Conservation (phyloP, 441 rosid genomes). For the Capsella rubella region DNA sequence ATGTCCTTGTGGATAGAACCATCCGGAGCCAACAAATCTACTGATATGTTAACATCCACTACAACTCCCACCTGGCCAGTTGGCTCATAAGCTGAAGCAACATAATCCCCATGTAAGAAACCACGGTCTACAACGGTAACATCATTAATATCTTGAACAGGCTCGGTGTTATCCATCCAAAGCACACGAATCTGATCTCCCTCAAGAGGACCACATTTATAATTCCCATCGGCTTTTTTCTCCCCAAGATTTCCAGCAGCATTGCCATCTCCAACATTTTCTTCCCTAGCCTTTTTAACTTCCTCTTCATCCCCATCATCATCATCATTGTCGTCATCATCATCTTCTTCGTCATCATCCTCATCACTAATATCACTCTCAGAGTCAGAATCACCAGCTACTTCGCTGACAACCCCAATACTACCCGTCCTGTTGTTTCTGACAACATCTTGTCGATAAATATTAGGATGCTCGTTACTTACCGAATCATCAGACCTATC, state of each 20-base stretch:
- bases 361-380: conserved; percentile 74
- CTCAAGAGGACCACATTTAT: conserved; percentile 65
- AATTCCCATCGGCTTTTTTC: conserved; percentile 44
- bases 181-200: conserved; percentile 87
- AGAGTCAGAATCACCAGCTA: conserved; percentile 91
- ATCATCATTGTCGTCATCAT: conserved; percentile 47
- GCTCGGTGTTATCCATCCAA: conserved; percentile 85
- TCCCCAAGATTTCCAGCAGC: conserved; percentile 44
- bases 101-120: conserved; percentile 92
- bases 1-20: conserved; percentile 70
- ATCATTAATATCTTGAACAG: conserved; percentile 67
- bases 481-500: conserved; percentile 43
- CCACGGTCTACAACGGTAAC: conserved; percentile 85
- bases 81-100: conserved; percentile 80
- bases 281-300: conserved; percentile 29
- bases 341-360: conserved; percentile 58
- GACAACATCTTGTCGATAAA: conserved; percentile 87
- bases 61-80: conserved; percentile 94
- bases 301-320: conserved; percentile 49
- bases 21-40: conserved; percentile 73
- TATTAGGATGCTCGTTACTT: conserved; percentile 51
- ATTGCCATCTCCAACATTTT: conserved; percentile 45
- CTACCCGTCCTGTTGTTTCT: conserved; percentile 57
- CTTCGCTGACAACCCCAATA: conserved; percentile 89
- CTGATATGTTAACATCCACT: conserved; percentile 75